Percentiles rank a stretch among this genome's conserved stretches.
These are phyloP conservation scores for Cenococcum geophilum DNA, from an alignment of 495 filamentous ascomycete genomes.

Conservation along the genomic window DNA sequence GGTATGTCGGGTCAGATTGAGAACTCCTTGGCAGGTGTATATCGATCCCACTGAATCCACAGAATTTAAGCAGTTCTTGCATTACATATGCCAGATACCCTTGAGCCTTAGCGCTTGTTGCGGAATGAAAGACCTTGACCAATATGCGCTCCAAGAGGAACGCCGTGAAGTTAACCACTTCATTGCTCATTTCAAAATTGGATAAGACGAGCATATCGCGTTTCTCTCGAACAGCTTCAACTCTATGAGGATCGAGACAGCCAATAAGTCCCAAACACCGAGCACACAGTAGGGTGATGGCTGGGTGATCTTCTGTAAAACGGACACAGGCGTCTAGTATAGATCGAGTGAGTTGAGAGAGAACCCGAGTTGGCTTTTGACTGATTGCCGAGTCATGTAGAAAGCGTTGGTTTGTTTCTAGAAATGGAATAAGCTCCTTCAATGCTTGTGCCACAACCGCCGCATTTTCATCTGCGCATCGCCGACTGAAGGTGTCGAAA, in stretches of 20 bases:
- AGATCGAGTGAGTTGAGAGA: constrained; percentile 63
- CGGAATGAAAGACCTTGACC: constrained; percentile 83
- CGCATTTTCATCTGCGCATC: constrained; percentile 74
- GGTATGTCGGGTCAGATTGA: constrained; percentile 51
- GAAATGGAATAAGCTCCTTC: constrained; percentile 64
- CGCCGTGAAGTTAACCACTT: constrained; percentile 79
- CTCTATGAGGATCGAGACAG: constrained; percentile 81
- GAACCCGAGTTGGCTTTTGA: constrained; percentile 73
- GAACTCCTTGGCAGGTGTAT: constrained; percentile 48
- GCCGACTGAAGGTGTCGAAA: constrained; percentile 61
- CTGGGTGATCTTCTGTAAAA: constrained; percentile 60
- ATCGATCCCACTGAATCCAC: constrained; percentile 58
- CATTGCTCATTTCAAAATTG: constrained; percentile 73
- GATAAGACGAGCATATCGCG: constrained; percentile 73
- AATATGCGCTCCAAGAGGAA: constrained; percentile 80
- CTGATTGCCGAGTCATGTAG: constrained; percentile 75
- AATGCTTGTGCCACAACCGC: constrained; percentile 76
- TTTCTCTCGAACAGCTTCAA: constrained; percentile 72
- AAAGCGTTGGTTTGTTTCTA: constrained; percentile 68
- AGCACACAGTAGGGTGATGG: constrained; percentile 66
- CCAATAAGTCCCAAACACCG: constrained; percentile 81
- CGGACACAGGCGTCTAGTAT: constrained; percentile 78
- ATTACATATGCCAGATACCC: constrained; percentile 88
- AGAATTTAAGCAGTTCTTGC: constrained; percentile 79
- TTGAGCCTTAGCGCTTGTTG: constrained; percentile 76